Evolutionary conservation across 495 filamentous ascomycete species (phyloP).

Genomic region (Penicillium paxilli): DNA sequence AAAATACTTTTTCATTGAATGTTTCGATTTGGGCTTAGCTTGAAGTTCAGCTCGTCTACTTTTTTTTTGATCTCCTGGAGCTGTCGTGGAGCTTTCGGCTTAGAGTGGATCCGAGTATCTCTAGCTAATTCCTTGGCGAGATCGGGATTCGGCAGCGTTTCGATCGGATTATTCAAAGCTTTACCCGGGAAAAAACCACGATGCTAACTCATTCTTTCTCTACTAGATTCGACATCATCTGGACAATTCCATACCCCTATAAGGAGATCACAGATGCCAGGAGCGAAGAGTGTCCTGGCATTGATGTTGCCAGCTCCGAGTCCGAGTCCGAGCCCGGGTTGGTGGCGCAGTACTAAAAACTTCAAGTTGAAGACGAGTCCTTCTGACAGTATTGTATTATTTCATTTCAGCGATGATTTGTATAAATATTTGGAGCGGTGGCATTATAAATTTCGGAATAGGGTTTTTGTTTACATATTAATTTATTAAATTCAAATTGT

Average conservation of each 20-base stretch:
- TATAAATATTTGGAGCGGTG: too few species aligned
- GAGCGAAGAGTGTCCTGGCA: slow-evolving; percentile 43
- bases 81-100: not conserved
- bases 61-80: not conserved
- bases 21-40: too few species aligned
- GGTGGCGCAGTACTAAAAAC: slow-evolving; percentile 14
- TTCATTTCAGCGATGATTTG: too few species aligned
- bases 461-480: too few species aligned
- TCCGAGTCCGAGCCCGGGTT: slow-evolving; percentile 1
- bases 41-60: too few species aligned
- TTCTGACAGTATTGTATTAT: too few species aligned
- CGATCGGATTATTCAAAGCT: too few species aligned
- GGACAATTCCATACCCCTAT: slow-evolving; percentile 47
- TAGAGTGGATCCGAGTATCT: not conserved
- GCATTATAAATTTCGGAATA: too few species aligned
- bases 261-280: slow-evolving; percentile 32
- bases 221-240: slow-evolving; percentile 45
- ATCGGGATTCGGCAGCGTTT: not conserved
- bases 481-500: too few species aligned
- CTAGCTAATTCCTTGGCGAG: not conserved
- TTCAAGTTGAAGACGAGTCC: too few species aligned
- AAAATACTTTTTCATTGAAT: not conserved
- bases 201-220: not conserved
- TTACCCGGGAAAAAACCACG: too few species aligned
- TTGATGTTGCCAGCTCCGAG: slow-evolving; percentile 37